Percentiles rank a stretch among this genome's conserved stretches.
phyloP scores from a whole-genome alignment of 2,329 filamentous ascomycete genomes.

The Aurifilum marmelostoma region DNA sequence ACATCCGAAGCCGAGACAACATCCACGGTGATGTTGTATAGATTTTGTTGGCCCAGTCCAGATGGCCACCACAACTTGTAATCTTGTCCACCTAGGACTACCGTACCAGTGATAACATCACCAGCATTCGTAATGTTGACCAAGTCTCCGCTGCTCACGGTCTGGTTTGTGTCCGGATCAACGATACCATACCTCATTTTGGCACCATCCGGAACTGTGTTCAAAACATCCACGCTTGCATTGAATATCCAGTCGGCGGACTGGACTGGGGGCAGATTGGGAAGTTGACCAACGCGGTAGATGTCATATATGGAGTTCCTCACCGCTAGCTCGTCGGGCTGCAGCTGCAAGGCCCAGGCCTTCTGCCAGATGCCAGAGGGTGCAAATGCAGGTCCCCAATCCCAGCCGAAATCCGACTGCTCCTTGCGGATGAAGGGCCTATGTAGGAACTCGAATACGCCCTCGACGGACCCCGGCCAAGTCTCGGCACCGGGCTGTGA shows the following conservation, averaged over 20 bases:
- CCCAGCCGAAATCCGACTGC: constrained; percentile 68
- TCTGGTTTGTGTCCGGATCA: constrained; percentile 44
- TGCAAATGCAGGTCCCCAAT: constrained; percentile 64
- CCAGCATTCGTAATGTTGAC: constrained; percentile 44
- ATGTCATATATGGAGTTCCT: constrained; percentile 57
- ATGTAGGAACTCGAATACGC: constrained; percentile 55
- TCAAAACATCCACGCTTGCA: constrained; percentile 61
- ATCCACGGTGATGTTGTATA: constrained; percentile 59
- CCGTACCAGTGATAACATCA: constrained; percentile 52
- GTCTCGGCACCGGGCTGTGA: constrained; percentile 51
- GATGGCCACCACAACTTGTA: constrained; percentile 65
- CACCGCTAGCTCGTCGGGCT: constrained; percentile 41
- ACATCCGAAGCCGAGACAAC: constrained; percentile 43
- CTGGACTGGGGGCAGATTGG: constrained; percentile 61
- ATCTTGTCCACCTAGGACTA: constrained; percentile 44
- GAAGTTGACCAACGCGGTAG: constrained; percentile 60
- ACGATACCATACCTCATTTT: constrained; percentile 51
- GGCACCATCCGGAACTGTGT: constrained; percentile 47
- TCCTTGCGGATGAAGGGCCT: constrained; percentile 63
- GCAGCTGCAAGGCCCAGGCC: constrained; percentile 58
- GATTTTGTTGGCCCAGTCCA: constrained; percentile 57
- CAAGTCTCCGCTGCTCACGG: constrained; percentile 43
- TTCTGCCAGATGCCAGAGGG: constrained; percentile 66
- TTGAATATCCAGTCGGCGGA: constrained; percentile 62
- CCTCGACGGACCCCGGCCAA: constrained; percentile 54